Evolutionary conservation across 2,329 filamentous ascomycete species (phyloP), one percentile per base, ranked within the genome.

Genomic region (Fusarium sp.): DNA sequence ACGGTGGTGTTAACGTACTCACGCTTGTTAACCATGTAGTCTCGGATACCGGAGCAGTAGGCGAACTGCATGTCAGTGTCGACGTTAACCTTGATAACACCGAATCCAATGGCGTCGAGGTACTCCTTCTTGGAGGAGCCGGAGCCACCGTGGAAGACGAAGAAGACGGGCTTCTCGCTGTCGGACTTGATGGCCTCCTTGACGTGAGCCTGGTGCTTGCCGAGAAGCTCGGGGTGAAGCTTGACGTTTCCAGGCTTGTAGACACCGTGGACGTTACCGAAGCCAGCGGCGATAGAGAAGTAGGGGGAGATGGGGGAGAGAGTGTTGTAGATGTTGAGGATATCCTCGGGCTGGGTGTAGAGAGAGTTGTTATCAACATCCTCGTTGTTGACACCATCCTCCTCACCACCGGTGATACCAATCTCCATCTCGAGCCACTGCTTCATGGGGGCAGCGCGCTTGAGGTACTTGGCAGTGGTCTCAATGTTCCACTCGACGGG

Each of bases 11-110:
- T 83, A 74, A 99, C 84, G 87, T 98, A 99, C 76, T 97, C 95
- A 85, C 97, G 94, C 88, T 97, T 97, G 81, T 89, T 92, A 77
- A 93, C 82, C 79, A 98, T 87, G 86, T 94, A 99, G 85, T 99
- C 95, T 70, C 96, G 92, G 84, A 98, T 92, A 83, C 96, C 96
- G 67, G 84, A 84, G 73, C 96, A 87, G 88, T 98, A 99, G 62
- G 95, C 94, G 82, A 90, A 97, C 87, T 98, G 95, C 83, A 98
- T 88, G 79, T 99, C 96, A 50, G 96, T 99, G 84, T 99, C 96
- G 76, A 99, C 87, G 87, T 99, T 99, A 84, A 99, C 96, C 91
- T 99, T 99, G 85, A 97, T 91, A 75, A 99, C 95, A 86, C 96
- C 96, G 82, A 95, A 92, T 79, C 85, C 84, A 82, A 97, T 97